Percentiles rank a stretch among this genome's conserved stretches.
phyloP scores from a whole-genome alignment of 1,284 basidiomycete genomes.

The Cutaneotrichosporon sp. region DNA sequence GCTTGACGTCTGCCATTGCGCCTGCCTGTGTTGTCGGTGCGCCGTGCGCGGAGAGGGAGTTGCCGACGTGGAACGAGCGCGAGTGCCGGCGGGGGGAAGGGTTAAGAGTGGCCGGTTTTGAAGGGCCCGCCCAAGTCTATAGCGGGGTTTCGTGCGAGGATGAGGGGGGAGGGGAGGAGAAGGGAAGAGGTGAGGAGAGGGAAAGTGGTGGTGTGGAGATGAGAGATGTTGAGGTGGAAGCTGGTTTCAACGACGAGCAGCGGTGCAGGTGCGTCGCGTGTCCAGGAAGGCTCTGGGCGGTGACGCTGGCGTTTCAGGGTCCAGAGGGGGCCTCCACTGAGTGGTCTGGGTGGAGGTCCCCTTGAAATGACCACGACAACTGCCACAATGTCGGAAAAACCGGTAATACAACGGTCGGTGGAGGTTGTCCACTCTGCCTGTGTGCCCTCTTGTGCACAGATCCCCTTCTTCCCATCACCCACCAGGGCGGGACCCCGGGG shows the following conservation, averaged over 20 bases:
- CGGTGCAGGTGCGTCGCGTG: background rate
- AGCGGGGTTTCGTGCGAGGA: background rate
- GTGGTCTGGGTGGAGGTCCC: background rate
- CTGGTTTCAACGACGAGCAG: background rate
- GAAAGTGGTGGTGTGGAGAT: background rate
- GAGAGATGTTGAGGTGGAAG: conserved; percentile 9
- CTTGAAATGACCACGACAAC: background rate
- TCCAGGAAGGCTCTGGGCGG: background rate
- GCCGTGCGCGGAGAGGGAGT: background rate
- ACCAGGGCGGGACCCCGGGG: too few species aligned
- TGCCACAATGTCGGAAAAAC: background rate
- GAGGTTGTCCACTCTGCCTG: background rate
- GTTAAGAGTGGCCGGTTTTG: background rate
- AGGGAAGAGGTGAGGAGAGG: background rate
- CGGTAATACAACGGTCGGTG: background rate
- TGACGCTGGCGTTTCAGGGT: conserved; percentile 4
- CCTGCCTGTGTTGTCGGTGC: conserved; percentile 4
- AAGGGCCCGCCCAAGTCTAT: background rate
- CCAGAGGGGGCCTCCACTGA: too few species aligned
- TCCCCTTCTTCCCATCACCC: too few species aligned
- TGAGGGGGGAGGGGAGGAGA: background rate
- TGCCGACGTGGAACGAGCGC: conserved; percentile 10
- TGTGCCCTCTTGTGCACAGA: too few species aligned
- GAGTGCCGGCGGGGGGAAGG: background rate
- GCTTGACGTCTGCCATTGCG: conserved; percentile 49